A percentile compares a stretch with the other conserved stretches of the same genome.
Evolutionary conservation across 1,284 basidiomycete genomes (phyloP).

Genomic region (Leccinum angustisporum): DNA sequence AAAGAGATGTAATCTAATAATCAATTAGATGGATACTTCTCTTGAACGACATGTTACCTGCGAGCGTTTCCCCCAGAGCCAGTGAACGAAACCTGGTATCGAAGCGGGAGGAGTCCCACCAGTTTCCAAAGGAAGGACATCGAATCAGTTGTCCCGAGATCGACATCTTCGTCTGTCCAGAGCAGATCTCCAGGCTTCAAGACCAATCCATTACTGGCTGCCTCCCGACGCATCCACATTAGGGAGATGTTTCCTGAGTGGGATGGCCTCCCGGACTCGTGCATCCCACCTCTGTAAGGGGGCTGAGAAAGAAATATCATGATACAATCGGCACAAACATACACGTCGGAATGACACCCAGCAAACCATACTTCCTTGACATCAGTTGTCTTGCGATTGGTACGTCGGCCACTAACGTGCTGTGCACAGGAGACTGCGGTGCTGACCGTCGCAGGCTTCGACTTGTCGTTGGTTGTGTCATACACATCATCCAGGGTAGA

Average conservation of each 20-base stretch:
- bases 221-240: conserved; percentile 25
- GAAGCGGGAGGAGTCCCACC: conserved; percentile 23
- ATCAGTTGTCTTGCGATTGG: conserved; percentile 7
- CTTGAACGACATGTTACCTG: background rate
- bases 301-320: background rate
- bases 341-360: conserved; percentile 34
- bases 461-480: background rate
- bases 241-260: conserved; percentile 23
- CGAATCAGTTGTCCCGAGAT: conserved; percentile 20
- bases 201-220: conserved; percentile 5
- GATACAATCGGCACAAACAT: conserved; percentile 3
- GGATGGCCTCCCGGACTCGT: conserved; percentile 18
- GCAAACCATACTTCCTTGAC: conserved; percentile 14
- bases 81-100: conserved; percentile 17
- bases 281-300: conserved; percentile 21
- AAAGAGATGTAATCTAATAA: conserved; percentile 11
- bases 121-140: conserved; percentile 19
- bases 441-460: background rate
- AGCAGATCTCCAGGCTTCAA: conserved; percentile 19
- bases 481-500: conserved; percentile 8
- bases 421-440: background rate
- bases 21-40: background rate
- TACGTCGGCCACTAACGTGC: background rate
- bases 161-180: conserved; percentile 16
- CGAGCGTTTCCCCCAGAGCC: conserved; percentile 9